Percentiles rank a stretch among this genome's conserved stretches.
Evolutionary conservation across 2,329 filamentous ascomycete species (phyloP).

Genomic region (Geosmithia morbida): DNA sequence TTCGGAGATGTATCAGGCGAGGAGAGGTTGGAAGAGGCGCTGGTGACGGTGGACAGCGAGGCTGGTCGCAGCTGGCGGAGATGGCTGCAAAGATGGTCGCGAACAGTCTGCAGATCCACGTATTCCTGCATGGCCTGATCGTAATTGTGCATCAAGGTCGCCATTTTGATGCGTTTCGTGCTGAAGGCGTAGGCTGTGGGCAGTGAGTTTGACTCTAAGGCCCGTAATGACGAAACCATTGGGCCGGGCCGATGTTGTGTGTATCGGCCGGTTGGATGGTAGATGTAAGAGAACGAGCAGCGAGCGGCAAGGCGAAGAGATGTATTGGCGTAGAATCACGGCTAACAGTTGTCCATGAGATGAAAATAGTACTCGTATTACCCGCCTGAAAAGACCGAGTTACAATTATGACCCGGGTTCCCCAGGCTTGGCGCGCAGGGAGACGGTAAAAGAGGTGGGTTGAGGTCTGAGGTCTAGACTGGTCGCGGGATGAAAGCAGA

Average conservation of each 20-base stretch:
- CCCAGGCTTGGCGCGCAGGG: neutral
- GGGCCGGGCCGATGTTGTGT: constrained; percentile 4
- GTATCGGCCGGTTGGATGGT: neutral
- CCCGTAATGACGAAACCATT: constrained; percentile 19
- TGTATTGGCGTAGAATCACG: neutral
- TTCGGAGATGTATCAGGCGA: constrained; percentile 47
- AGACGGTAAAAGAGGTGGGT: neutral
- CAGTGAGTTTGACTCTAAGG: constrained; percentile 9
- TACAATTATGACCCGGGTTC: neutral
- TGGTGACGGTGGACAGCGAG: constrained; percentile 15
- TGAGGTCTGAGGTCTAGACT: neutral
- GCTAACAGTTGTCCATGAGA: neutral
- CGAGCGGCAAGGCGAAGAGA: neutral
- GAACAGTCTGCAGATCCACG: constrained; percentile 36
- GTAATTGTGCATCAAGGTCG: constrained; percentile 16
- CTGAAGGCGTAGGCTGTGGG: constrained; percentile 6
- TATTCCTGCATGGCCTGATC: constrained; percentile 39
- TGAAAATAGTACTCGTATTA: neutral
- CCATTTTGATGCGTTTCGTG: constrained; percentile 12
- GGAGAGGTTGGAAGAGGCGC: constrained; percentile 20
- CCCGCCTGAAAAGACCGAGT: neutral
- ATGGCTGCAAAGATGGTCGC: constrained; percentile 34
- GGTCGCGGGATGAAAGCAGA: neutral
- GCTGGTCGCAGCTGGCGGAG: constrained; percentile 35
- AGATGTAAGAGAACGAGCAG: neutral